Evolutionary conservation across 106 monocot genomes (phyloP).

Genomic region (Dactylorhiza incarnata): DNA sequence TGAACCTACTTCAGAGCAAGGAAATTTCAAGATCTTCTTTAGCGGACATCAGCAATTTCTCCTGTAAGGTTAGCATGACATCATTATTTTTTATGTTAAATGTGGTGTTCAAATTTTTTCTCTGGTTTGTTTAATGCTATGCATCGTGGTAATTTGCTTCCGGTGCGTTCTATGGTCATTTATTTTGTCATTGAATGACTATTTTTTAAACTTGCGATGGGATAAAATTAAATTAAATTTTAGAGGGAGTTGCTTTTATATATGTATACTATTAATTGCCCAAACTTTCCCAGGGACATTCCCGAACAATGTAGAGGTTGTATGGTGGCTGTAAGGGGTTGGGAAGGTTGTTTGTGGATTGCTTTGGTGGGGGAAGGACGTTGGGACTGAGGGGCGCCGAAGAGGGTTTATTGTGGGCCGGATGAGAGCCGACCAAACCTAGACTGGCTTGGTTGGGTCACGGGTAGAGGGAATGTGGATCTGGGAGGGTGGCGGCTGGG

Average conservation of each 20-base stretch:
- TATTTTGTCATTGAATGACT: neutral
- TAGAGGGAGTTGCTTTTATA: neutral
- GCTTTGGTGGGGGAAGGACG: too few species aligned
- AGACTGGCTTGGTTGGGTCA: too few species aligned
- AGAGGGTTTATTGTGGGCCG: too few species aligned
- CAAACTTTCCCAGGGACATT: too few species aligned
- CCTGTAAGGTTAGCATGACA: constrained; percentile 53
- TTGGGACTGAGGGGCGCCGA: too few species aligned
- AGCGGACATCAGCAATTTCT: constrained; percentile 49
- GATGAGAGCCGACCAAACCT: too few species aligned
- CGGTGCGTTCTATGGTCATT: neutral
- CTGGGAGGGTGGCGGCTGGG: too few species aligned
- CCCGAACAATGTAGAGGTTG: too few species aligned
- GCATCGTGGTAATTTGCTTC: neutral
- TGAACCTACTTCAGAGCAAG: constrained; percentile 84
- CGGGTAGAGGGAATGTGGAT: too few species aligned
- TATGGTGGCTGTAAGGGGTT: too few species aligned
- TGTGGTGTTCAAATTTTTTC: neutral
- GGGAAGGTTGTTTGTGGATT: too few species aligned
- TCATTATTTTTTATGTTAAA: neutral
- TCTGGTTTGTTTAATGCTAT: neutral
- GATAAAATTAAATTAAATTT: neutral
- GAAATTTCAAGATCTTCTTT: constrained; percentile 66
- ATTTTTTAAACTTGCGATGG: neutral
- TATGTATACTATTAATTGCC: too few species aligned